phyloP scores from a whole-genome alignment of 2,329 filamentous ascomycete species.

The Pestalotiopsis sp. region DNA sequence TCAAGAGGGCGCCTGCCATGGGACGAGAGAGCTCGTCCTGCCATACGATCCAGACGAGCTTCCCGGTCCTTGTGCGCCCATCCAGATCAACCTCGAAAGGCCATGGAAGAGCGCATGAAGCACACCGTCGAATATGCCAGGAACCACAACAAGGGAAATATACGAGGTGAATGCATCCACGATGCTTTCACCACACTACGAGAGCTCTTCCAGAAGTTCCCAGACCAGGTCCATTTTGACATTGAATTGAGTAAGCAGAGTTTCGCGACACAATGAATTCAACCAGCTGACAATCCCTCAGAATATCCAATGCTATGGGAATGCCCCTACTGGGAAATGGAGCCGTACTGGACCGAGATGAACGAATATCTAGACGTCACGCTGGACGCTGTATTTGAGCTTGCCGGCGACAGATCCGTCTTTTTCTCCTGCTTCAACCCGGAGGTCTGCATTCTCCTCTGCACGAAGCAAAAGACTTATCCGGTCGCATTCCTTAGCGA shows the following conservation, averaged over 20 bases:
- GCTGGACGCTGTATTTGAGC: conserved; percentile 5
- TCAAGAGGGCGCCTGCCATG: conserved; percentile 8
- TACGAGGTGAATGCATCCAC: conserved; percentile 11
- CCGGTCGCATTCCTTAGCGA: conserved; percentile 11
- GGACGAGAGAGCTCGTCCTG: conserved; percentile 10
- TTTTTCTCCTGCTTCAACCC: conserved; percentile 14
- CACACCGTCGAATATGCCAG: conserved; percentile 11
- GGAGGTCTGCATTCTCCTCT: conserved; percentile 5
- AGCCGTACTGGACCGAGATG: conserved; percentile 11
- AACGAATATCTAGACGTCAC: conserved; percentile 9
- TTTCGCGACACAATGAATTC: neutral
- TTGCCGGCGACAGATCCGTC: neutral
- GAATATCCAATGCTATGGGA: conserved; percentile 13
- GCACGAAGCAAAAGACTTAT: conserved; percentile 8
- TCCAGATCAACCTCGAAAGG: conserved; percentile 3
- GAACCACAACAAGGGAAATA: conserved; percentile 11
- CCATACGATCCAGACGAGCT: neutral
- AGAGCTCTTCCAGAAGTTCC: conserved; percentile 9
- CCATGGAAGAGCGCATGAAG: conserved; percentile 11
- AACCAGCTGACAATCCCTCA: neutral
- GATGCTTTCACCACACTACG: conserved; percentile 8
- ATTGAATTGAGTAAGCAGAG: conserved; percentile 11
- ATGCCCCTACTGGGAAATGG: conserved; percentile 10
- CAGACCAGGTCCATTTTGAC: conserved; percentile 9
- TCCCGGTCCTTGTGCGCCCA: conserved; percentile 7